A percentile compares a stretch with the other conserved stretches of the same genome.
Evolutionary conservation across 306 rosid genomes (phyloP).

Genomic region (Leucaena leucocephala): DNA sequence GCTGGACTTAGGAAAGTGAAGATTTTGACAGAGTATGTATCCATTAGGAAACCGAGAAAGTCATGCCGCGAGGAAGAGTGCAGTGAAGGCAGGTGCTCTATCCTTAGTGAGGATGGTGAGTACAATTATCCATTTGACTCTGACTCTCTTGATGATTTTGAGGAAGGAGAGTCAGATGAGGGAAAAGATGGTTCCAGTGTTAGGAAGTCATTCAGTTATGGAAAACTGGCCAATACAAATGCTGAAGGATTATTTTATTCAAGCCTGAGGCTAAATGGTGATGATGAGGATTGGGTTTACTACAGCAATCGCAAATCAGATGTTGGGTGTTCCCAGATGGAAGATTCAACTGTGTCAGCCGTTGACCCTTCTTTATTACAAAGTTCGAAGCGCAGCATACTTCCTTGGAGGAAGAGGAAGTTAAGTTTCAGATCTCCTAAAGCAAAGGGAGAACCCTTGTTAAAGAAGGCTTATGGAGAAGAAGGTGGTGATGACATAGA

Average conservation of each 20-base stretch:
- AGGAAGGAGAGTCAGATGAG: slow-evolving; percentile 79
- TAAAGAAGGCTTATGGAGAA: slow-evolving; percentile 89
- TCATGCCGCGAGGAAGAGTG: slow-evolving; percentile 67
- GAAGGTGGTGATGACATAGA: slow-evolving; percentile 99
- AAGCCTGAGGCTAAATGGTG: slow-evolving; percentile 47
- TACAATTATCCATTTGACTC: slow-evolving; percentile 73
- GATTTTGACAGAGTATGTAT: slow-evolving; percentile 73
- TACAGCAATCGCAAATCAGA: slow-evolving; percentile 80
- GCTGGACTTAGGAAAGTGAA: slow-evolving; percentile 90
- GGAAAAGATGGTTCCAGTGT: slow-evolving; percentile 65
- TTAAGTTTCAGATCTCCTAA: slow-evolving; percentile 91
- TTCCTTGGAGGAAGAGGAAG: slow-evolving; percentile 97
- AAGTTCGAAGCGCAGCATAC: slow-evolving; percentile 73
- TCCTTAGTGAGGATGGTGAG: slow-evolving; percentile 79
- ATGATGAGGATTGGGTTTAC: slow-evolving; percentile 84
- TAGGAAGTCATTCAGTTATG: slow-evolving; percentile 92
- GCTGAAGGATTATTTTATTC: slow-evolving; percentile 77
- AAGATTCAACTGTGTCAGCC: slow-evolving; percentile 55
- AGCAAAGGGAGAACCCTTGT: slow-evolving; percentile 83
- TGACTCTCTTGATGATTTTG: slow-evolving; percentile 75
- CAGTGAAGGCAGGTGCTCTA: slow-evolving; percentile 82
- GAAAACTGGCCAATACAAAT: slow-evolving; percentile 80
- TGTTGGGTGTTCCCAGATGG: slow-evolving; percentile 56
- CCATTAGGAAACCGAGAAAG: slow-evolving; percentile 72
- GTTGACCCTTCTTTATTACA: slow-evolving; percentile 56